Evolutionary conservation across 2,329 filamentous ascomycete species (phyloP).

Genomic region (Furcasterigmium sp.): DNA sequence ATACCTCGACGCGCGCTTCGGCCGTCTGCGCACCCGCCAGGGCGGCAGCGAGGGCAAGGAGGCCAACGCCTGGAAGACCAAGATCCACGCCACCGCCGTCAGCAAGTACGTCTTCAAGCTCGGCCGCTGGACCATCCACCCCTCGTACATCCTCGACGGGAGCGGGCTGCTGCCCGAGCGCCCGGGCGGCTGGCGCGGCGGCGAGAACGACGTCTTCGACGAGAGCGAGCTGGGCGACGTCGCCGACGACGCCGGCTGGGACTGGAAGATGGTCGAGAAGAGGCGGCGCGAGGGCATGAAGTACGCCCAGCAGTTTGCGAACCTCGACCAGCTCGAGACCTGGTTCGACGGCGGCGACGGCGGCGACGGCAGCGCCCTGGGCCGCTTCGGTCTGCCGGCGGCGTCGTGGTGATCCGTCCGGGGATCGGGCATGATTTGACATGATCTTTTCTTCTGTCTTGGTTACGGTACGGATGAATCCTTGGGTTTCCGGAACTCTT

Average conservation of each 20-base stretch:
- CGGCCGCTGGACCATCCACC: constrained; percentile 76
- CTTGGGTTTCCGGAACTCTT: not conserved
- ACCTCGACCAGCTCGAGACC: constrained; percentile 47
- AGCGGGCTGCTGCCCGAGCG: constrained; percentile 69
- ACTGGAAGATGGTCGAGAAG: constrained; percentile 53
- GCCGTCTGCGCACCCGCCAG: constrained; percentile 22
- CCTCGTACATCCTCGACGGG: constrained; percentile 67
- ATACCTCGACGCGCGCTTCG: constrained; percentile 44
- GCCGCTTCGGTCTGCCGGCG: constrained; percentile 36
- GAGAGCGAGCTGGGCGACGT: constrained; percentile 30
- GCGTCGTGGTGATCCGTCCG: constrained; percentile 1
- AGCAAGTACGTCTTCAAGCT: constrained; percentile 83
- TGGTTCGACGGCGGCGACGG: constrained; percentile 48
- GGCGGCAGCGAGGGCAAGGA: constrained; percentile 21
- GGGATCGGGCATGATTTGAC: not conserved
- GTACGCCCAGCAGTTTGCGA: constrained; percentile 49
- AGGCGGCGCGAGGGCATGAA: constrained; percentile 50
- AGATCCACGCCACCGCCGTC: constrained; percentile 65
- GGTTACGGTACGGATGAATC: not conserved
- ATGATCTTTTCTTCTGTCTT: not conserved
- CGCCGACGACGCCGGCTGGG: constrained; percentile 38
- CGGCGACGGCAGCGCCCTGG: constrained; percentile 46
- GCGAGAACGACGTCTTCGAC: constrained; percentile 35
- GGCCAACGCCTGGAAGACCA: constrained; percentile 50
- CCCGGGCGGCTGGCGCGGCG: constrained; percentile 59